phyloP scores from a whole-genome alignment of 2,329 filamentous ascomycete species.

The Verticillium albo-atrum region DNA sequence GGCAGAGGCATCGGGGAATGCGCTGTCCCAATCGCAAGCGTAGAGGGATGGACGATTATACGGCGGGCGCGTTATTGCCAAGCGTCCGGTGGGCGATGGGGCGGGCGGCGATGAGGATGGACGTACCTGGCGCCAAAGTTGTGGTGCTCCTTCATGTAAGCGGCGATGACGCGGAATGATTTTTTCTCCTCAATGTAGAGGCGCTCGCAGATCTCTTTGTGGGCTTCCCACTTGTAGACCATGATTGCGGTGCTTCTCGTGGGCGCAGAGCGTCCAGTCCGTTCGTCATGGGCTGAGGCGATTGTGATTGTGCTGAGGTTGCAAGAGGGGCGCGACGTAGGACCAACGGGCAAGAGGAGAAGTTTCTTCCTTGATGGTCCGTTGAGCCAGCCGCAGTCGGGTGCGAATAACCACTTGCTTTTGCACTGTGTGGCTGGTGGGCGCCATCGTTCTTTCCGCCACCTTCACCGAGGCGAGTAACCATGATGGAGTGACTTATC shows the following conservation, averaged over 20 bases:
- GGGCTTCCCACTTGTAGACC: slow-evolving; percentile 43
- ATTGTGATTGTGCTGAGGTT: not conserved
- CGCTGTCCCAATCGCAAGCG: not conserved
- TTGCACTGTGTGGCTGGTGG: not conserved
- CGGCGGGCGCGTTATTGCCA: not conserved
- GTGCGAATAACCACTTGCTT: not conserved
- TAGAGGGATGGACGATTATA: not conserved
- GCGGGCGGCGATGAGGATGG: not conserved
- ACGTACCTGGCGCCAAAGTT: slow-evolving; percentile 65
- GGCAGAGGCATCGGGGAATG: not conserved
- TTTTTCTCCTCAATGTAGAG: slow-evolving; percentile 75
- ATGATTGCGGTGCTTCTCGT: slow-evolving; percentile 21
- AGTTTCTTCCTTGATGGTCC: slow-evolving; percentile 9
- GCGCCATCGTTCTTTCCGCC: no score
- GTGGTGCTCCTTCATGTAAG: slow-evolving; percentile 60
- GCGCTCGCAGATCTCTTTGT: slow-evolving; percentile 40
- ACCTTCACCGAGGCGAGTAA: not conserved
- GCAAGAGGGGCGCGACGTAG: not conserved
- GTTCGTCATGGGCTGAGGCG: slow-evolving; percentile 1
- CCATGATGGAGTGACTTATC: no score
- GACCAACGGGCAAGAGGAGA: not conserved
- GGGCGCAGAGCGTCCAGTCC: not conserved
- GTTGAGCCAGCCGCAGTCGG: slow-evolving; percentile 12
- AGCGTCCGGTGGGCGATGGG: not conserved
- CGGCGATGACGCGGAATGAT: slow-evolving; percentile 69